Evolutionary conservation across 192 early-diverging fungal species (phyloP).

Genomic region (Backusella luteola): DNA sequence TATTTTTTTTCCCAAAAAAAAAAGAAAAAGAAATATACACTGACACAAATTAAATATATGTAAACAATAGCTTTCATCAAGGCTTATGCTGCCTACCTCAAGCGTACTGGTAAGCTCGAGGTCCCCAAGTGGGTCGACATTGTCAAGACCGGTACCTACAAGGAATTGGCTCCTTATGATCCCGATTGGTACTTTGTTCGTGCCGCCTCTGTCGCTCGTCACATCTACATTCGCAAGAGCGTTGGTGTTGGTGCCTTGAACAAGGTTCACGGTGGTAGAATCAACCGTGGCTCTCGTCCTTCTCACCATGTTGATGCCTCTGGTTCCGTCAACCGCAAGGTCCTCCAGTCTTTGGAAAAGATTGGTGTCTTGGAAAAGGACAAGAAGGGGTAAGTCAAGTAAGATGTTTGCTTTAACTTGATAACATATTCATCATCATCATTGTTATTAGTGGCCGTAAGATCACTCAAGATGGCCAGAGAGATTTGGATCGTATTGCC

Average conservation of each 20-base stretch:
- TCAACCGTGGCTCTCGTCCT: constrained; percentile 92
- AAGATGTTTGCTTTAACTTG: constrained; percentile 31
- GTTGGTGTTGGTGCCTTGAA: constrained; percentile 94
- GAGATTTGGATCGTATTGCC: constrained; percentile 98
- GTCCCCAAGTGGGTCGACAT: constrained; percentile 99
- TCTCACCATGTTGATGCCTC: constrained; percentile 86
- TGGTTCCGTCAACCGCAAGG: constrained; percentile 93
- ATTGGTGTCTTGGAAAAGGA: constrained; percentile 96
- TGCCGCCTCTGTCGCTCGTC: constrained; percentile 93
- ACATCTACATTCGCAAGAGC: constrained; percentile 94
- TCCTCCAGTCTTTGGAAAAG: constrained; percentile 98
- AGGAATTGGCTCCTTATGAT: constrained; percentile 98
- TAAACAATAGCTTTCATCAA: constrained; percentile 72
- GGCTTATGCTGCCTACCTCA: constrained; percentile 99
- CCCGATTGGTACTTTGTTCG: constrained; percentile 99
- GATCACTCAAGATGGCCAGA: constrained; percentile 95
- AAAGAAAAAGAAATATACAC: neutral
- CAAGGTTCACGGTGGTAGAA: constrained; percentile 91
- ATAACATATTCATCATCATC: neutral
- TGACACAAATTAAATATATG: neutral
- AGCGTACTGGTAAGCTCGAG: constrained; percentile 97
- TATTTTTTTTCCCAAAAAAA: neutral
- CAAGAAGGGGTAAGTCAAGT: constrained; percentile 61
- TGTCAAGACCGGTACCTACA: constrained; percentile 97
- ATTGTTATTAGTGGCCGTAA: constrained; percentile 73